Conservation (phyloP, 371 early-diverging fungal genomes). For the Fennellomyces sp. region DNA sequence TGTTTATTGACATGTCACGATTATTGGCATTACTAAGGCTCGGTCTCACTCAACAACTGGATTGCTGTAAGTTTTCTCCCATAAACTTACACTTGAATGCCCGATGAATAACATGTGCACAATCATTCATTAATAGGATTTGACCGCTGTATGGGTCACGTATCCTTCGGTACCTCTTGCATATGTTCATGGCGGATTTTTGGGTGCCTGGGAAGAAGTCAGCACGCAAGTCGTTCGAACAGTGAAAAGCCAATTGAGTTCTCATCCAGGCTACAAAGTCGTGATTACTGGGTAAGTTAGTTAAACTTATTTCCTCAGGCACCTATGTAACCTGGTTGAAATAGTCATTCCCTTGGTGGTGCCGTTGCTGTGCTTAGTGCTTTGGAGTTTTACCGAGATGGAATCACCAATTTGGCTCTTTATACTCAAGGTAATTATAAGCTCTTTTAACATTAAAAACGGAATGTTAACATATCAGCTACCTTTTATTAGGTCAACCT, state of each 20-base stretch:
- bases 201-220: slow-evolving; percentile 9
- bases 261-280: slow-evolving; percentile 21
- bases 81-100: no score
- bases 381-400: slow-evolving; percentile 21
- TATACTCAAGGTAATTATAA: slow-evolving; percentile 5
- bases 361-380: slow-evolving; percentile 19
- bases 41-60: slow-evolving; percentile 16
- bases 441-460: neutral
- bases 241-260: slow-evolving; percentile 6
- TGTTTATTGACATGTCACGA: no score
- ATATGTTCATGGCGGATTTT: slow-evolving; percentile 19
- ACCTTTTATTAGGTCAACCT: slow-evolving; percentile 21
- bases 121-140: slow-evolving; percentile 8
- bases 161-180: slow-evolving; percentile 15
- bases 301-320: neutral
- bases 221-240: neutral
- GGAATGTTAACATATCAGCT: no score
- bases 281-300: slow-evolving; percentile 15
- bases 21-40: neutral
- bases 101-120: neutral
- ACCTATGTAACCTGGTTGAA: neutral
- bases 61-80: slow-evolving; percentile 15
- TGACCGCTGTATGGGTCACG: slow-evolving; percentile 5
- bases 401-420: neutral
- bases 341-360: slow-evolving; percentile 23